Conservation (phyloP, 192 early-diverging fungal genomes). For the Rhizophagus sp. region DNA sequence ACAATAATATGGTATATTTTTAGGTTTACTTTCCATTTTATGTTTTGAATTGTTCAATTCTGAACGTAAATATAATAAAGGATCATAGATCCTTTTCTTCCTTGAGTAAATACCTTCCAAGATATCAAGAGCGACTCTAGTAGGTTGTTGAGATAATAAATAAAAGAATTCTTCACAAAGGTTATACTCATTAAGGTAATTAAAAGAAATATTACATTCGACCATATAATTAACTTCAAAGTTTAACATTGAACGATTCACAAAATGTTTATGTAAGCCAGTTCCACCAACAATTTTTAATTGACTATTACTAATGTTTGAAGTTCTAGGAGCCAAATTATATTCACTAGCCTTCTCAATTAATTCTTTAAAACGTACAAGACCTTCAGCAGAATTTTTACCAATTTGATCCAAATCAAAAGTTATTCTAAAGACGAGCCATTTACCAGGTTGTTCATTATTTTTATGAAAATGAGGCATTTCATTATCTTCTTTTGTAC, state of each 20-base stretch:
- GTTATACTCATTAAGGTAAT: constrained; percentile 47
- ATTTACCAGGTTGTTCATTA: constrained; percentile 41
- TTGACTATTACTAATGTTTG: background rate
- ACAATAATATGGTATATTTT: constrained; percentile 43
- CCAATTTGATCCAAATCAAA: background rate
- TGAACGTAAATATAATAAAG: constrained; percentile 27
- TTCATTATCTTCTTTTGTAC: background rate
- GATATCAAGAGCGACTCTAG: constrained; percentile 34
- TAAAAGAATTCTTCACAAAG: constrained; percentile 39
- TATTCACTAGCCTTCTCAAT: constrained; percentile 37
- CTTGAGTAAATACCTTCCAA: constrained; percentile 35
- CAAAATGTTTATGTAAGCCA: background rate
- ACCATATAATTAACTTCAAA: constrained; percentile 53
- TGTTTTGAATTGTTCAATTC: constrained; percentile 21
- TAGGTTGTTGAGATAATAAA: constrained; percentile 28
- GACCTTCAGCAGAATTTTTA: background rate
- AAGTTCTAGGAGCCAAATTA: constrained; percentile 31
- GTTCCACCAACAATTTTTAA: background rate
- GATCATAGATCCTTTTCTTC: constrained; percentile 44
- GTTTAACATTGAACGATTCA: constrained; percentile 10
- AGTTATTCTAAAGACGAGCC: constrained; percentile 44
- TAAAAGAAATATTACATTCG: constrained; percentile 42
- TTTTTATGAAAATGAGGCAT: constrained; percentile 27
- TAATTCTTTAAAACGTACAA: background rate
- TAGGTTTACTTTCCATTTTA: constrained; percentile 11